phyloP scores from a whole-genome alignment of 192 early-diverging fungal species.

The Podila minutissima region DNA sequence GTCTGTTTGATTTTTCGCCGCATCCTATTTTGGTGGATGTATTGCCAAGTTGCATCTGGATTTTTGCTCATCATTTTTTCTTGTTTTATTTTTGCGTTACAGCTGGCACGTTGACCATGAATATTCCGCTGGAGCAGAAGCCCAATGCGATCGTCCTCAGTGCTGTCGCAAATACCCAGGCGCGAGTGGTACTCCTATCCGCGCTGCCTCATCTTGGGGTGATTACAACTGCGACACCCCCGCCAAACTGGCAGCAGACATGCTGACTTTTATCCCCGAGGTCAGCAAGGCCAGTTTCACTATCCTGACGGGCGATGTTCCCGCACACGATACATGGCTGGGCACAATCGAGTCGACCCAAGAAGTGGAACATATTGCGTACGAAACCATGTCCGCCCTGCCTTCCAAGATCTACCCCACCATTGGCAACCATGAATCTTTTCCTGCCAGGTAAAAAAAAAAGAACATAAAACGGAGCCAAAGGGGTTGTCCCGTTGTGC shows the following conservation, averaged over 20 bases:
- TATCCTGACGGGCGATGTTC: constrained; percentile 65
- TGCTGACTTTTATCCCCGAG: constrained; percentile 58
- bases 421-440: constrained; percentile 67
- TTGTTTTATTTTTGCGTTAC: not conserved
- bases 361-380: constrained; percentile 32
- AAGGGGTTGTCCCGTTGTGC: not conserved
- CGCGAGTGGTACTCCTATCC: constrained; percentile 45
- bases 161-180: constrained; percentile 61
- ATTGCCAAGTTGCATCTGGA: too few species aligned
- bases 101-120: constrained; percentile 35
- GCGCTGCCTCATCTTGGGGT: constrained; percentile 49
- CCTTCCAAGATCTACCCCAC: constrained; percentile 54
- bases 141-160: constrained; percentile 56
- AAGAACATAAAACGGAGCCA: too few species aligned
- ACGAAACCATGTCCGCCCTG: constrained; percentile 33
- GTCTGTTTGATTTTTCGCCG: constrained; percentile 11
- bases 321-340: constrained; percentile 65
- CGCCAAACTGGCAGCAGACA: constrained; percentile 53
- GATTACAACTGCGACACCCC: constrained; percentile 64
- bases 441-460: constrained; percentile 49
- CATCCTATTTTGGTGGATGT: too few species aligned
- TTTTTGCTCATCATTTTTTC: too few species aligned
- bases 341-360: constrained; percentile 49
- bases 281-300: constrained; percentile 53
- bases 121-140: constrained; percentile 55